These are phyloP conservation scores for Fusarium pilosicola DNA, from an alignment of 2,329 filamentous ascomycete genomes.

Conservation along the genomic window DNA sequence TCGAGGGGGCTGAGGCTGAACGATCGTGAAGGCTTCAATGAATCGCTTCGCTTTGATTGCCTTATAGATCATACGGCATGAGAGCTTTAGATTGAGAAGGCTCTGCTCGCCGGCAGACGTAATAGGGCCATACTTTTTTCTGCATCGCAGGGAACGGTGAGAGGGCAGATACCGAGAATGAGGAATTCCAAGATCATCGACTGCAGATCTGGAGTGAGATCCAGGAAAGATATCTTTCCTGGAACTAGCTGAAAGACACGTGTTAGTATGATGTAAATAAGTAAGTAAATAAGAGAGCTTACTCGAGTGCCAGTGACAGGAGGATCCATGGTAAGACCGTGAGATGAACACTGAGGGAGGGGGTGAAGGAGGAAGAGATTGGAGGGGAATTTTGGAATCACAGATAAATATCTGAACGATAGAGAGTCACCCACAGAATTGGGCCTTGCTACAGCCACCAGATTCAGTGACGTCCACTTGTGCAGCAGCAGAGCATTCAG, in stretches of 20 bases:
- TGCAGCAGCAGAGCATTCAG: neutral
- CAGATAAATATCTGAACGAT: neutral
- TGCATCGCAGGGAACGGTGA: neutral
- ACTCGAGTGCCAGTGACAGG: neutral
- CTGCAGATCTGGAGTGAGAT: neutral
- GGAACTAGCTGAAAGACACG: neutral
- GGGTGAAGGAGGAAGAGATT: neutral
- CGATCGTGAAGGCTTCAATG: neutral
- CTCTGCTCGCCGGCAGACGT: neutral
- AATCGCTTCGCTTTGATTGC: neutral
- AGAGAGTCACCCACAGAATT: neutral
- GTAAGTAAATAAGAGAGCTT: neutral
- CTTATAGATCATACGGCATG: neutral
- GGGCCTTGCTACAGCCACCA: neutral
- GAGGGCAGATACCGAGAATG: neutral
- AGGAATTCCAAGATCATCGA: neutral
- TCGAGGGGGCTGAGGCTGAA: neutral
- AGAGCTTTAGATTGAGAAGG: neutral
- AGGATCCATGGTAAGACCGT: neutral
- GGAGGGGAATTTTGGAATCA: neutral
- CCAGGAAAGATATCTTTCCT: neutral
- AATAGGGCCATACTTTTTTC: neutral
- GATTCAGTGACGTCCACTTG: neutral
- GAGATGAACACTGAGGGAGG: neutral
- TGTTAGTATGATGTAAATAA: neutral